Evolutionary conservation across 1,139 yeast species (phyloP).

Genomic region (Hansenula anomala): DNA sequence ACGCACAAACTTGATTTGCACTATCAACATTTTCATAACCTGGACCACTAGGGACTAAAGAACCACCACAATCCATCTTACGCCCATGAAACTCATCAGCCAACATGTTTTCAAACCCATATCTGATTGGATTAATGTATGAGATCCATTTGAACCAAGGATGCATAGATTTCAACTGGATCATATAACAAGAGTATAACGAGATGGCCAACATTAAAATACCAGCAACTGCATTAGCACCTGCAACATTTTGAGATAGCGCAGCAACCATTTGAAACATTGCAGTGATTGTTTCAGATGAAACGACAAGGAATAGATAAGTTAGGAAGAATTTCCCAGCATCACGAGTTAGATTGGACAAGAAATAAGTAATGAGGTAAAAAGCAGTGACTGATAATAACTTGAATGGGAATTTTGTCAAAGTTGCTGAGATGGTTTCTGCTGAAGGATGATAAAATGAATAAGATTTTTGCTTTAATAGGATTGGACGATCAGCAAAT

Average conservation of each 20-base stretch:
- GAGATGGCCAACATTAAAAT: slow-evolving; percentile 41
- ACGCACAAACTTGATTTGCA: slow-evolving; percentile 45
- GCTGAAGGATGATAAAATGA: slow-evolving; percentile 54
- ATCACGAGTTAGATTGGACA: slow-evolving; percentile 42
- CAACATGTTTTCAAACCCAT: slow-evolving; percentile 52
- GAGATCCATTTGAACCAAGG: slow-evolving; percentile 66
- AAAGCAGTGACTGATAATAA: slow-evolving; percentile 39
- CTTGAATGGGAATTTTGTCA: slow-evolving; percentile 46
- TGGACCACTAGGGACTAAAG: slow-evolving; percentile 46
- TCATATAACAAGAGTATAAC: slow-evolving; percentile 50
- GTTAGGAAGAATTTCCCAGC: slow-evolving; percentile 52
- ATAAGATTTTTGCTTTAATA: slow-evolving; percentile 50
- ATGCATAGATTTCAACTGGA: slow-evolving; percentile 55
- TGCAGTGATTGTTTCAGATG: slow-evolving; percentile 37
- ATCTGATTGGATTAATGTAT: slow-evolving; percentile 51
- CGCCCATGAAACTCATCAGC: slow-evolving; percentile 53
- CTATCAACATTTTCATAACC: slow-evolving; percentile 36
- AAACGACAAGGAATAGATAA: slow-evolving; percentile 37
- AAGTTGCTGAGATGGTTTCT: slow-evolving; percentile 42
- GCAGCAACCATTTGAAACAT: slow-evolving; percentile 49
- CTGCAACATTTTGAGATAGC: slow-evolving; percentile 38
- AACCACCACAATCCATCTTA: slow-evolving; percentile 43
- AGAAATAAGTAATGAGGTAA: slow-evolving; percentile 43
- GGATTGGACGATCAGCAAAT: slow-evolving; percentile 44
- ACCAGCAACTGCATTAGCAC: slow-evolving; percentile 51